Base-by-base conservation (phyloP, 202 grass and related monocot species). In the Zoysia matrella region DNA sequence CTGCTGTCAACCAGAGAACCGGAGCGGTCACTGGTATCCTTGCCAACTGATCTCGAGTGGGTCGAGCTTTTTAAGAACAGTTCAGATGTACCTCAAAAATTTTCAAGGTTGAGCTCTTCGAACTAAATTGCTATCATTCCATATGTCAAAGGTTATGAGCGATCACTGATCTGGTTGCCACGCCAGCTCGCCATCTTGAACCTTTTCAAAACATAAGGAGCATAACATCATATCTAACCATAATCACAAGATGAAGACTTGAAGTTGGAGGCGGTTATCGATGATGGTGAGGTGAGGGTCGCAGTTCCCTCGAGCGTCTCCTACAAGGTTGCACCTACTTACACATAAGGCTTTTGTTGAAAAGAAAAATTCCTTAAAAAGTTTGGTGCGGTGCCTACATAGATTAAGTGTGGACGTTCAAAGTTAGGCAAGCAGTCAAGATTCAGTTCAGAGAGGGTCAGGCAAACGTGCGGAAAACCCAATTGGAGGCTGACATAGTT, bases 401-500 rank as follows among this genome's bases (percentile, higher is more conserved):
- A 14, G n/a, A 47, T 36, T 61, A 22, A 52, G 39, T 53, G 4
- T 83, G 80, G 40, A 47, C 22, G 70, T 71, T 81, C 71, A 77
- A 58, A 89, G 77, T 85, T 81, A 77, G 82, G 83, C 73, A 36
- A 61, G 52, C 52, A 68, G 74, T 77, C 73, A 89, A 89, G 73
- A 67, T 43, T 39, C 71, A 73, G 66, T 81, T 75, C 22, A n/a
- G 73, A 78, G 48, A 64, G 55, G n/a, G n/a, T n/a, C 56, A 65
- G 4, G 53, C 52, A 69, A 81, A 81, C 77, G 54, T 86, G 84
- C 63, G 69, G 50, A 62, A 75, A 53, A 69, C 36, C 64, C 56
- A 11, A 44, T 44, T 64, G 41, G 40, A 39, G 41, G 52, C 52
- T 47, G 52, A 11, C 75, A 69, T 69, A 47, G 48, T 68, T 47